Evolutionary conservation across 2,329 filamentous ascomycete species (phyloP), one percentile per base, ranked within the genome.

Genomic region (Talaromyces sp.): DNA sequence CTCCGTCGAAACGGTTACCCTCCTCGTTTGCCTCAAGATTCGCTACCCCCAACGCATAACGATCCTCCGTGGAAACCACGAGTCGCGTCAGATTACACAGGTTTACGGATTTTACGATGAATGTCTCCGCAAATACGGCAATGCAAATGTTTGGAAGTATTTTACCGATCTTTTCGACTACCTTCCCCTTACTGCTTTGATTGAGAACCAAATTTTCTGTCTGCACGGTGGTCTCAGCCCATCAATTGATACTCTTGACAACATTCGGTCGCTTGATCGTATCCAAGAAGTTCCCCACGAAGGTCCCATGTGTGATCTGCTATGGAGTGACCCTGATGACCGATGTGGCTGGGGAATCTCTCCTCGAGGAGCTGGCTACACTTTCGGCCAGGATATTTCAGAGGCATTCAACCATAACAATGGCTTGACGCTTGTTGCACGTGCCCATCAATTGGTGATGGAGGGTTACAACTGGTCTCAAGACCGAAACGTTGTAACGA

Each of bases 401-500:
- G 93, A 99, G 80, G 93, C 93, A 1, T 99, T 99, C 81, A 97
- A 97, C 78, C 93, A 97, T 75, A 97, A 97, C 83, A 99, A 99
- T 72, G 93, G 92, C 60, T 80, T 99, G 77, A 97, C 93, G 58
- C 82, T 97, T 64, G 95, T 99, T 72, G 94, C 94, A 62, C 85
- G 94, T 77, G 94, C 94, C 59, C 94, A 99, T 83, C 94, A 99
- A 80, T 81, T 99, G 75, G 94, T 99, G 63, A 99, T 97, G 93
- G 94, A 99, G 77, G 94, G 94, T 54, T 99, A 97, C 79, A 99
- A 97, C 76, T 99, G 94, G 94, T 97, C 92, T 66, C 94, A 97
- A 77, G 94, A 97, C 74, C 83, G 93, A 66, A 97, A 99, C 68
- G 94, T 99, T 56, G 94, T 99, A 63, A 99, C 94, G 41, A 97